A percentile compares a stretch with the other conserved stretches of the same genome.
Conservation (phyloP, 495 filamentous ascomycete genomes). For the Cladorrhinum samala region DNA sequence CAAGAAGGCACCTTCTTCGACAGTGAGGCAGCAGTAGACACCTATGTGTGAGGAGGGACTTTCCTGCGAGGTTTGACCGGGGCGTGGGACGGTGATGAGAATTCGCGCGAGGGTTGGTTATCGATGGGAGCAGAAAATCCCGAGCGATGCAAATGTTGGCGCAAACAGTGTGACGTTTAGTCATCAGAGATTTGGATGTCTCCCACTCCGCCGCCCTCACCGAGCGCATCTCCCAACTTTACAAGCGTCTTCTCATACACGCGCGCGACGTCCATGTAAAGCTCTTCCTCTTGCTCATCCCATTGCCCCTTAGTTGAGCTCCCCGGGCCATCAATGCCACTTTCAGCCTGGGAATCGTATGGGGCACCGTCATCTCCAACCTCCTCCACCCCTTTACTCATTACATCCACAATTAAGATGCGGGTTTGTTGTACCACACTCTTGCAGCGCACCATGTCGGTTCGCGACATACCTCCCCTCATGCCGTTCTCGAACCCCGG, state of each 20-base stretch:
- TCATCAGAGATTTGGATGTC: not conserved
- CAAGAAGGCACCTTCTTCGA: too few species aligned
- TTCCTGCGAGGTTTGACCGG: too few species aligned
- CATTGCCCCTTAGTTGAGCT: slow-evolving; percentile 1
- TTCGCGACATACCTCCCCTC: slow-evolving; percentile 48
- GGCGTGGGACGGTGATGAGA: too few species aligned
- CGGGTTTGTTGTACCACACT: slow-evolving; percentile 66
- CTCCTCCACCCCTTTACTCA: slow-evolving; percentile 43
- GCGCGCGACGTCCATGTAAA: slow-evolving; percentile 60
- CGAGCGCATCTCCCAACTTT: slow-evolving; percentile 56
- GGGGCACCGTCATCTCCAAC: slow-evolving; percentile 26
- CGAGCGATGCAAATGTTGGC: too few species aligned
- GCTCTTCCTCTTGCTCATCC: slow-evolving; percentile 34
- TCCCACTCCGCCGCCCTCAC: not conserved
- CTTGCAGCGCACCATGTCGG: slow-evolving; percentile 78
- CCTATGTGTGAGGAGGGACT: too few species aligned
- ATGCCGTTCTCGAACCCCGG: slow-evolving; percentile 60
- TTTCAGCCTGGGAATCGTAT: slow-evolving; percentile 9
- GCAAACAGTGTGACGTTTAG: too few species aligned
- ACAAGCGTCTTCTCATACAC: slow-evolving; percentile 77
- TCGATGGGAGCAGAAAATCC: too few species aligned
- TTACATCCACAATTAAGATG: slow-evolving; percentile 57
- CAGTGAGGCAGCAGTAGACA: too few species aligned
- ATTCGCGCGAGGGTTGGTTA: too few species aligned
- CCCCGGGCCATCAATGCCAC: slow-evolving; percentile 5